Evolutionary conservation across 371 early-diverging fungal species (phyloP), one percentile per base, ranked within the genome.

Genomic region (Mucor indicus): DNA sequence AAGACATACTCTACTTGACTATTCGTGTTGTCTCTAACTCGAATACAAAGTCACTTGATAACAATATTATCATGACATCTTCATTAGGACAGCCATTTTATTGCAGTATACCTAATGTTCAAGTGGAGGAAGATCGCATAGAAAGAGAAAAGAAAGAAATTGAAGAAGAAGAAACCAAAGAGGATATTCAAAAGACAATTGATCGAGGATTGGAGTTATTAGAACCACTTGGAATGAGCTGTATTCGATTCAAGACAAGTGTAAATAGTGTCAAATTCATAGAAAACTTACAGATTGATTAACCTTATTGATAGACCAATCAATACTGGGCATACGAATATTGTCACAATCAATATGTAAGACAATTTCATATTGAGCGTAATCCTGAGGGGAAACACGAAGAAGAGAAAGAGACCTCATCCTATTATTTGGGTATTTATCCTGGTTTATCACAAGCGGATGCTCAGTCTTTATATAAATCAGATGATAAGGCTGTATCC

Each of bases 321-420:
- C 81, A 76, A 15, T 90, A 83, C 64, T 92, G 90, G 89, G 70
- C 82, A 0, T 92, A 89, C 50, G 90, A 92, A 62, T 88, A 83
- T 57, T 92, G 92, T 54, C 89, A 86, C 60, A 64, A 67, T 36
- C 64, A 59, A 27, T 67, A 81, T 35, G 80, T 92, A 13, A 83
- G 89, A 3, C 92, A 92, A 62, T 88, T 72, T 55, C 86, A 89
- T 45, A 55, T 69, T 12, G 69, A 69, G 21, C 60, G 61, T 10
- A 48, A 42, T 5, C 60, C 66, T 35, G 49, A 61, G 39, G 62
- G 55, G 2, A 49, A 55, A 25, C 38, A 43, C 16, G 52, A 55
- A 27, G 42, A 37, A 24, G 33, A 57, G 29, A 17, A 46, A 36
- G 62, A 62, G 49, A 56, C 49, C n/a, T 56, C 53, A 10, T 62